Conservation (phyloP, 345 rosid genomes). For the Psidium guajava region DNA sequence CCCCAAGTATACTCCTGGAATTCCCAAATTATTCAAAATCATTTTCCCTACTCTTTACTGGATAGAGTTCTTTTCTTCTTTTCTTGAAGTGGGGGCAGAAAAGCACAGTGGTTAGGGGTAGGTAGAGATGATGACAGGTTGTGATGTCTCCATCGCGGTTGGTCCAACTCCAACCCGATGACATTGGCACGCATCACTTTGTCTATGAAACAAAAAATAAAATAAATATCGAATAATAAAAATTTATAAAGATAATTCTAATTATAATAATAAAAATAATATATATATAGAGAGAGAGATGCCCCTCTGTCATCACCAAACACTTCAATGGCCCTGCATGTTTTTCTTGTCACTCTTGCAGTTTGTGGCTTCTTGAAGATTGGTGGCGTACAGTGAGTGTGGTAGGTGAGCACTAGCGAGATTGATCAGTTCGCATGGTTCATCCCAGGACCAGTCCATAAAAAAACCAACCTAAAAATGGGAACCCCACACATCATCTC, state of each 20-base stretch:
- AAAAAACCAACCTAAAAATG: neutral
- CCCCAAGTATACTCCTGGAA: neutral
- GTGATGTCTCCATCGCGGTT: conserved; percentile 3
- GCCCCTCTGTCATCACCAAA: neutral
- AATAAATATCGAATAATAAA: neutral
- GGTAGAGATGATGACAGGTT: conserved; percentile 51
- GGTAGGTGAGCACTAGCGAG: neutral
- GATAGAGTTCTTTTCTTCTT: neutral
- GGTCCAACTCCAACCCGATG: neutral
- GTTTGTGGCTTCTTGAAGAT: neutral
- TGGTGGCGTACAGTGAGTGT: neutral
- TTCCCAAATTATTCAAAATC: neutral
- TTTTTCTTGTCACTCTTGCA: too few species aligned
- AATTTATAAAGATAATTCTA: neutral
- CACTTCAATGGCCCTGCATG: neutral
- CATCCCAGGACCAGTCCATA: neutral
- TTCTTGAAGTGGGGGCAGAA: neutral
- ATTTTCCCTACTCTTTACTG: neutral
- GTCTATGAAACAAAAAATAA: neutral
- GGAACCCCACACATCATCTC: neutral
- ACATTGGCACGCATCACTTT: neutral
- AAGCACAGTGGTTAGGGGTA: conserved; percentile 46
- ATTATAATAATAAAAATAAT: neutral
- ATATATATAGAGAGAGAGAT: neutral
- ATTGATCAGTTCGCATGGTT: neutral